A percentile compares a stretch with the other conserved stretches of the same genome.
Conservation (phyloP, 345 rosid genomes). For the Eutrema japonicum region DNA sequence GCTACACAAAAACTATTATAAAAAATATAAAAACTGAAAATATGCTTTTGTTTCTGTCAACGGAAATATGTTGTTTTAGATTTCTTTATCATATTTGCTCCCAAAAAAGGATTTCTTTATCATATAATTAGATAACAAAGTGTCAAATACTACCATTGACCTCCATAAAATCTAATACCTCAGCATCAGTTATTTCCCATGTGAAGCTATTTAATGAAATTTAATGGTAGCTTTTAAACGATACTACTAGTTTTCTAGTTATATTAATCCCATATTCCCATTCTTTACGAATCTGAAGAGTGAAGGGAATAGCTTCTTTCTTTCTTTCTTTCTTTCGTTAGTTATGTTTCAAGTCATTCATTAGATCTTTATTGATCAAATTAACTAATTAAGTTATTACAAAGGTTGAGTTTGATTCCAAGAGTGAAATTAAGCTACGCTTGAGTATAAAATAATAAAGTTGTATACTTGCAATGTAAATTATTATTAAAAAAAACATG, state of each 20-base stretch:
- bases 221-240: slow-evolving; percentile 32
- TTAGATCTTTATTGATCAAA: neutral
- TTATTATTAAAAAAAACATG: neutral
- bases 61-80: slow-evolving; percentile 12
- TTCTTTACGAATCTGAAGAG: slow-evolving; percentile 27
- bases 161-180: slow-evolving; percentile 35
- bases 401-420: neutral
- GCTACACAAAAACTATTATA: neutral
- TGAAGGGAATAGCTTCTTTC: neutral
- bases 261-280: slow-evolving; percentile 18
- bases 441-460: neutral
- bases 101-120: neutral
- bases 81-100: neutral
- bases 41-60: neutral
- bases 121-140: slow-evolving; percentile 7
- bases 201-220: slow-evolving; percentile 42
- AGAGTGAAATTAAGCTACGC: neutral
- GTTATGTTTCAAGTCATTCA: slow-evolving; percentile 7
- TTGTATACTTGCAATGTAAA: neutral
- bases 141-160: slow-evolving; percentile 40
- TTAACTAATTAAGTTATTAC: neutral
- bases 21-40: neutral
- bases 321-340: neutral
- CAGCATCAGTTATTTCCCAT: slow-evolving; percentile 41
- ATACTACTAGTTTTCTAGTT: slow-evolving; percentile 14